Percentiles rank a stretch among this genome's conserved stretches.
phyloP scores from a whole-genome alignment of 169 alveolate species.

The Plasmodium sp. region DNA sequence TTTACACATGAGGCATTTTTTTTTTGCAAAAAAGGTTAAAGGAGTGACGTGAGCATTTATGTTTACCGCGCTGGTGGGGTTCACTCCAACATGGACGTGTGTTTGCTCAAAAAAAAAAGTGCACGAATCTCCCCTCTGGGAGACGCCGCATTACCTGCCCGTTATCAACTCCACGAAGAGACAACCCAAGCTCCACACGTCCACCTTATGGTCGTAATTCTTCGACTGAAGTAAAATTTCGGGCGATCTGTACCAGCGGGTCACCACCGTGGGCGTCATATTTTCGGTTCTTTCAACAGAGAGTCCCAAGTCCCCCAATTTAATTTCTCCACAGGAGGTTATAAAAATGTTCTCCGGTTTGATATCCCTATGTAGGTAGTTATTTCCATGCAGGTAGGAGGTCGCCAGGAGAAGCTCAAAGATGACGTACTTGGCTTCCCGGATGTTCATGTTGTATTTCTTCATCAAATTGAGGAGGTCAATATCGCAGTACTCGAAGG shows the following conservation, averaged over 20 bases:
- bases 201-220: slow-evolving; percentile 87
- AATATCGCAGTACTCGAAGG: slow-evolving; percentile 56
- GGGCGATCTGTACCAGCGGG: slow-evolving; percentile 92
- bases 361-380: slow-evolving; percentile 81
- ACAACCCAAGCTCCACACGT: slow-evolving; percentile 91
- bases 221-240: slow-evolving; percentile 87
- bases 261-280: slow-evolving; percentile 82
- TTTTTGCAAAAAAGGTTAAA: neutral
- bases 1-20: neutral
- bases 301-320: slow-evolving; percentile 83
- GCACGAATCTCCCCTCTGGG: slow-evolving; percentile 75
- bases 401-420: slow-evolving; percentile 78
- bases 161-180: slow-evolving; percentile 88
- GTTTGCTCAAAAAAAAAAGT: slow-evolving; percentile 22
- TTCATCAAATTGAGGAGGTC: slow-evolving; percentile 47
- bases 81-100: neutral
- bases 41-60: neutral
- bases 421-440: slow-evolving; percentile 81
- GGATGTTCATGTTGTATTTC: slow-evolving; percentile 18
- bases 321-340: slow-evolving; percentile 76
- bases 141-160: slow-evolving; percentile 50
- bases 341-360: slow-evolving; percentile 85
- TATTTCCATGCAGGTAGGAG: slow-evolving; percentile 77
- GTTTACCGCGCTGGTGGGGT: neutral
- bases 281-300: slow-evolving; percentile 76